Evolutionary conservation across 2,329 filamentous ascomycete species (phyloP).

Genomic region (Venturiaceae sp.): DNA sequence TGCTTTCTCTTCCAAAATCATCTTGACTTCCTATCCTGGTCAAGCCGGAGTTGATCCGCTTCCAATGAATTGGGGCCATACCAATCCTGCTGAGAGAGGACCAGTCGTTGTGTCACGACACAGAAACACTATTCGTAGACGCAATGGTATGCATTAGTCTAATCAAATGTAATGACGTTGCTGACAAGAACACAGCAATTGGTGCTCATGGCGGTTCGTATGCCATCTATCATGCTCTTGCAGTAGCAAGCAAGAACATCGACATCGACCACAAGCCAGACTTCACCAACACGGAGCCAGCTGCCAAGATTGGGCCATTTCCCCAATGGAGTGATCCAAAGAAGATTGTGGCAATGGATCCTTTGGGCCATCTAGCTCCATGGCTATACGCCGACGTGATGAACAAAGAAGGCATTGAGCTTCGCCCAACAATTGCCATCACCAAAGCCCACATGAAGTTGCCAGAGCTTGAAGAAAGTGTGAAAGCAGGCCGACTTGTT

Average conservation of each 20-base stretch:
- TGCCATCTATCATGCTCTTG: conserved; percentile 89
- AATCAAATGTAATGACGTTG: not conserved
- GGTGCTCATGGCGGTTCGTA: conserved; percentile 82
- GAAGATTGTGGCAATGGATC: conserved; percentile 98
- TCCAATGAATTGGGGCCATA: conserved; percentile 75
- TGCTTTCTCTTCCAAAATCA: conserved; percentile 47
- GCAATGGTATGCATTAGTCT: conserved; percentile 53
- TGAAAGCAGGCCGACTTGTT: conserved; percentile 63
- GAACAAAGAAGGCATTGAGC: conserved; percentile 69
- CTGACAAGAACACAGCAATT: conserved; percentile 38
- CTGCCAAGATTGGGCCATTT: conserved; percentile 80
- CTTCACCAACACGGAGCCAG: conserved; percentile 81
- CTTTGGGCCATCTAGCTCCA: conserved; percentile 76
- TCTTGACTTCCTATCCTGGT: conserved; percentile 78
- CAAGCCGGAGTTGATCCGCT: conserved; percentile 93
- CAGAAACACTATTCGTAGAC: conserved; percentile 63
- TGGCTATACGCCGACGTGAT: conserved; percentile 76
- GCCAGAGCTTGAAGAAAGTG: conserved; percentile 87
- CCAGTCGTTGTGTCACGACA: conserved; percentile 80
- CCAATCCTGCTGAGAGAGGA: conserved; percentile 64
- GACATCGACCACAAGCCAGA: conserved; percentile 70
- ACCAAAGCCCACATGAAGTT: conserved; percentile 93
- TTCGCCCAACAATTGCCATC: conserved; percentile 82
- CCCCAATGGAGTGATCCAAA: conserved; percentile 80
- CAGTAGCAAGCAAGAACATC: conserved; percentile 83